Evolutionary conservation across 352 stramenopile species (phyloP), one percentile per base, ranked within the genome.

Genomic region (Blastocystis sp.): DNA sequence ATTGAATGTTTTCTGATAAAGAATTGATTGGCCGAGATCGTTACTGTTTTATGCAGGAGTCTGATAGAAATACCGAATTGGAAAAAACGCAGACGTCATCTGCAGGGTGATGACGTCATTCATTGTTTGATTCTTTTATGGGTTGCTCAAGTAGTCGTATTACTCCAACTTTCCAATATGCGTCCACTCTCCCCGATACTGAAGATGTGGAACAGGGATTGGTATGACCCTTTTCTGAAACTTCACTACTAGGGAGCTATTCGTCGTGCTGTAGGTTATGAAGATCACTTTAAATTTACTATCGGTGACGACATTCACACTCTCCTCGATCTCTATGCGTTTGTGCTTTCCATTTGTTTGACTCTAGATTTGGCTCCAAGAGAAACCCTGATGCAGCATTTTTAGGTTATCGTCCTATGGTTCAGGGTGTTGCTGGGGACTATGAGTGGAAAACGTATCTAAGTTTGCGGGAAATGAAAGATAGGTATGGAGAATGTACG

Each of bases 311-410:
- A 27, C 2, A 40, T 77, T 56, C n/a, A 62, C 17, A 89, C 35
- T 17, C 24, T 89, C 15, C 69, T n/a, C 5, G 66, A 89, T 37
- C 73, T 64, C 30, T 89, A 76, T 69, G 27, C 17, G 78, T 89
- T 44, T 58, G 17, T 54, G 15, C 51, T 33, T 48, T 15, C 6
- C 19, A n/a, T 7, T 7, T 0, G 19, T 79, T 19, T 53, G 0
- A 24, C 78, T 77, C 15, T 75, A 89, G 78, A 9, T 27, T 57
- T 33, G 78, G 78, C 15, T 59, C n/a, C 19, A 79, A 40, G 17
- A 79, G 35, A 22, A 35, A 57, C 11, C n/a, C 40, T 24, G 56
- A 76, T 13, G 66, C 30, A 56, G 53, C 40, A 27, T 89, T 76
- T 42, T 24, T 89, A 19, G 78, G 78, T 15, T 42, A 89, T 78